These are phyloP conservation scores for Hyaloperonospora arabidopsidis DNA, from an alignment of 352 stramenopile genomes.

Conservation along the genomic window DNA sequence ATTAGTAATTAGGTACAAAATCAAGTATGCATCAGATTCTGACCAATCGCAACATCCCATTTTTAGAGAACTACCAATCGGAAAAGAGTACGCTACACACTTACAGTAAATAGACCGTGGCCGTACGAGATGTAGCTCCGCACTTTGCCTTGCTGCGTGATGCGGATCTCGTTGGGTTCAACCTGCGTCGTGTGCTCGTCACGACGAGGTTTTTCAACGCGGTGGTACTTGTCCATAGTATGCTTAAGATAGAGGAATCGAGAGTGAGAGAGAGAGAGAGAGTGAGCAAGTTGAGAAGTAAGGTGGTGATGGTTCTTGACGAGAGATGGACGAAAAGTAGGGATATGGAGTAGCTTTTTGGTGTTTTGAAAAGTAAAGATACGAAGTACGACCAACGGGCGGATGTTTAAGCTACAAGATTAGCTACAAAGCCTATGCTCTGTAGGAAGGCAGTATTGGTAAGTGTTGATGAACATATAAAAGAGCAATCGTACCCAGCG, in stretches of 20 bases:
- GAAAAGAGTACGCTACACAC: slow-evolving; percentile 11
- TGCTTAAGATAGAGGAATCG: no score
- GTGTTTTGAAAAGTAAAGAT: slow-evolving; percentile 16
- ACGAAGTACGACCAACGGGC: slow-evolving; percentile 15
- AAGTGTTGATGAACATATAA: no score
- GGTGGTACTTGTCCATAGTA: slow-evolving; percentile 83
- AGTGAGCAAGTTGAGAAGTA: slow-evolving; percentile 9
- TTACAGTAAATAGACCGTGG: slow-evolving; percentile 58
- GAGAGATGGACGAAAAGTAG: slow-evolving; percentile 32
- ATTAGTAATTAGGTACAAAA: no score
- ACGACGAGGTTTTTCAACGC: slow-evolving; percentile 53
- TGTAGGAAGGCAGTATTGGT: no score
- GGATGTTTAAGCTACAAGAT: slow-evolving; percentile 1
- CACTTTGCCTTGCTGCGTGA: slow-evolving; percentile 77
- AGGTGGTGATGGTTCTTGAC: slow-evolving; percentile 17
- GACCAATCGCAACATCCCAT: no score
- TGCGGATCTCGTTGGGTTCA: slow-evolving; percentile 72
- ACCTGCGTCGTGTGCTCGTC: slow-evolving; percentile 37
- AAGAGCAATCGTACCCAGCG: no score
- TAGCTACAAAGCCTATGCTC: no score
- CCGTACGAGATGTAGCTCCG: slow-evolving; percentile 77
- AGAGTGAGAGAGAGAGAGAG: slow-evolving; percentile 1
- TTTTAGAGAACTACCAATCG: slow-evolving; percentile 5
- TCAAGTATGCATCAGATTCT: no score
- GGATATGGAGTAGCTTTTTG: slow-evolving; percentile 22